These are phyloP conservation scores for Globisporangium camurandrum DNA, from an alignment of 352 stramenopile genomes.

Conservation along the genomic window DNA sequence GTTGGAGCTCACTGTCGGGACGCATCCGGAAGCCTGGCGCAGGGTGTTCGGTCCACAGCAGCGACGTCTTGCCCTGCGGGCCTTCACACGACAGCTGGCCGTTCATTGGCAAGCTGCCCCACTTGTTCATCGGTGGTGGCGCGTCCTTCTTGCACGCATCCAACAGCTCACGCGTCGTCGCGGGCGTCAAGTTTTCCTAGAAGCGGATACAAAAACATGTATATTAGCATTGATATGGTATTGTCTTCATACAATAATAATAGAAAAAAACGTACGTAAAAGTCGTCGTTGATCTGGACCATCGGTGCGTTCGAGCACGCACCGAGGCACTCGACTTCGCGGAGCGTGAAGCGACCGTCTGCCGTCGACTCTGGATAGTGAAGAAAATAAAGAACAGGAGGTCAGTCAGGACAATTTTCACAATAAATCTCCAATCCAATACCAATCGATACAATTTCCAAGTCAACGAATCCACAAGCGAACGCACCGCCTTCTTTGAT, in stretches of 20 bases:
- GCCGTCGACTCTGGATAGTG: conserved; percentile 66
- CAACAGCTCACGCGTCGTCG: conserved; percentile 96
- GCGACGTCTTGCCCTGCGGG: conserved; percentile 93
- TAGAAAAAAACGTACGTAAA: conserved; percentile 47
- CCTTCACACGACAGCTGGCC: conserved; percentile 98
- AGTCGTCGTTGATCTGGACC: conserved; percentile 99
- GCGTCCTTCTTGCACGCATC: conserved; percentile 94
- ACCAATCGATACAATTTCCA: no score
- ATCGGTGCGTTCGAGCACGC: conserved; percentile 99
- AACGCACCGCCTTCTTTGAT: conserved; percentile 93
- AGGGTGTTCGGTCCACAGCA: conserved; percentile 83
- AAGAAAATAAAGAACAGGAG: no score
- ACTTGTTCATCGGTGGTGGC: conserved; percentile 94
- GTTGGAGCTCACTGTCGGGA: conserved; percentile 86
- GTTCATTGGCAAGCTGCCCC: conserved; percentile 99
- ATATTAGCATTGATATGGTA: conserved; percentile 1
- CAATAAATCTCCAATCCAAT: no score
- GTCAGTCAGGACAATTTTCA: no score
- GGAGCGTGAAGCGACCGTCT: conserved; percentile 89
- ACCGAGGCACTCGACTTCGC: conserved; percentile 99
- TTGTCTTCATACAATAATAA: not conserved
- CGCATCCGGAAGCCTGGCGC: conserved; percentile 87
- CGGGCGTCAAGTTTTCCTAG: conserved; percentile 97
- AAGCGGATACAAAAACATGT: conserved; percentile 1
- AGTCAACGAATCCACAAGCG: not conserved